These are phyloP conservation scores for Fraxinus xanthoxyloides DNA, from an alignment of 305 asterid genomes.

Conservation along the genomic window DNA sequence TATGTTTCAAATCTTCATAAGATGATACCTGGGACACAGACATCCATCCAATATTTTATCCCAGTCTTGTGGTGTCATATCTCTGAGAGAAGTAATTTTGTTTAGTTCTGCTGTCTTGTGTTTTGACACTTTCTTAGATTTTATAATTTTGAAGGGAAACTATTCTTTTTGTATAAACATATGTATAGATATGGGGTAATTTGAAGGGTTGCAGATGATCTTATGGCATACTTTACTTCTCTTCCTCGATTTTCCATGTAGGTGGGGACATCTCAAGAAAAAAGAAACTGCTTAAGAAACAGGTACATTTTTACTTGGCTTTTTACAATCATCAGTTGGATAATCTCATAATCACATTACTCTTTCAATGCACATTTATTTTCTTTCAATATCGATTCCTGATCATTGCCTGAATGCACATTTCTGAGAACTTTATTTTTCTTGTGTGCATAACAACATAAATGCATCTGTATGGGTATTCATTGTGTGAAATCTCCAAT, in stretches of 20 bases:
- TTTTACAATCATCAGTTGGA: neutral
- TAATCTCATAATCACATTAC: conserved; percentile 7
- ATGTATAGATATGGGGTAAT: neutral
- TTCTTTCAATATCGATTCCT: neutral
- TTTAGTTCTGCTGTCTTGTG: neutral
- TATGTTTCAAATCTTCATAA: neutral
- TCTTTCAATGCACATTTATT: neutral
- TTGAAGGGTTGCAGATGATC: neutral
- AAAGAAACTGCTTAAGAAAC: conserved; percentile 89
- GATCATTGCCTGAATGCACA: neutral
- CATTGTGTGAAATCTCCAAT: conserved; percentile 1
- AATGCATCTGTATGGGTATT: neutral
- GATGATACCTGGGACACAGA: neutral
- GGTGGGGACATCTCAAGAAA: conserved; percentile 92
- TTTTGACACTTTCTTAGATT: neutral
- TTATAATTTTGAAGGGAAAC: neutral
- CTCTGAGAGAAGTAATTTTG: neutral
- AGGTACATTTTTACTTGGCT: conserved; percentile 41
- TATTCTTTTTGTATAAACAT: neutral
- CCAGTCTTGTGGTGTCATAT: neutral
- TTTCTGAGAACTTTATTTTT: neutral
- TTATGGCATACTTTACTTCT: neutral
- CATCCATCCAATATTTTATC: neutral
- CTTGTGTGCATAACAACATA: neutral
- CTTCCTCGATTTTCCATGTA: neutral